Evolutionary conservation across 2,329 filamentous ascomycete genomes (phyloP).

Genomic region (Fusarium sp.): DNA sequence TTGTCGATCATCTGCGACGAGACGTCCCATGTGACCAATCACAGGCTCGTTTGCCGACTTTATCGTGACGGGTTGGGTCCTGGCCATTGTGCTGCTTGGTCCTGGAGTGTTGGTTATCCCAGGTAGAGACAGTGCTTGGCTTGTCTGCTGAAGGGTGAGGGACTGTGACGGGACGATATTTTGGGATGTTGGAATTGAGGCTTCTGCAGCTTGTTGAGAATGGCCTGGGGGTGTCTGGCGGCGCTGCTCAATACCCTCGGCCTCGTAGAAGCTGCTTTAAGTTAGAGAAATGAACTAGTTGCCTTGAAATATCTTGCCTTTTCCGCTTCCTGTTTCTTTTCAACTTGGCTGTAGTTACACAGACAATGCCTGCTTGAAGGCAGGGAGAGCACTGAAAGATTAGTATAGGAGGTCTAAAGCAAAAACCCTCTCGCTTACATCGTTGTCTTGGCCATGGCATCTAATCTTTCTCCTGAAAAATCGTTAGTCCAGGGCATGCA

Average conservation of each 20-base stretch:
- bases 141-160: background rate
- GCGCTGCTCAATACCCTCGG: constrained; percentile 12
- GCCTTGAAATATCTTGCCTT: background rate
- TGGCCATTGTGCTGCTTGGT: background rate
- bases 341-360: constrained; percentile 15
- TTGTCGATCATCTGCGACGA: constrained; percentile 35
- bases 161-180: background rate
- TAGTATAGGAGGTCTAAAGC: background rate
- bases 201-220: background rate
- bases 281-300: background rate
- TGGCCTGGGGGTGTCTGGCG: background rate
- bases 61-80: background rate
- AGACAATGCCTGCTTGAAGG: constrained; percentile 8
- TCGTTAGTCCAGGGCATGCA: background rate
- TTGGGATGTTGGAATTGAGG: background rate
- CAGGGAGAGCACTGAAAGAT: constrained; percentile 10
- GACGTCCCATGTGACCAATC: constrained; percentile 42
- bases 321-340: constrained; percentile 21
- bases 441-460: constrained; percentile 14
- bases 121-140: background rate
- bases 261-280: constrained; percentile 10
- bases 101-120: background rate
- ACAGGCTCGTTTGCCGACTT: constrained; percentile 20
- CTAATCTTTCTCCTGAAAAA: constrained; percentile 21
- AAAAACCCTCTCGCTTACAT: background rate